Conservation (phyloP, 805 yeast species). For the Helenozyma baotianmanensis region DNA sequence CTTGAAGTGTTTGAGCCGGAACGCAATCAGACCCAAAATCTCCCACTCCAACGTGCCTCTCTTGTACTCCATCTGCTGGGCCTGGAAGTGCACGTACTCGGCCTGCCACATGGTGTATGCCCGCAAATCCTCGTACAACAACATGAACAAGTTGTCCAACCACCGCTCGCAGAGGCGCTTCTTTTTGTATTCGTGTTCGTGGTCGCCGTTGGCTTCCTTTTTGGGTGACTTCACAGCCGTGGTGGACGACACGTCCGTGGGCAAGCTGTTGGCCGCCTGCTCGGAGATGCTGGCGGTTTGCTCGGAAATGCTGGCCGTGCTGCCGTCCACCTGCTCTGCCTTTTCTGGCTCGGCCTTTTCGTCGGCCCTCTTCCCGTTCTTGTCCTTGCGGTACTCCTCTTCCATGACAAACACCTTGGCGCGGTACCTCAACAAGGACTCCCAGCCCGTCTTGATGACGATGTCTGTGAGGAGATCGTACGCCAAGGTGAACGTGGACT, state of each 20-base stretch:
- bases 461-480: constrained; percentile 43
- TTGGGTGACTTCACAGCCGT: constrained; percentile 35
- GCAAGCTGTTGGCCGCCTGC: no score
- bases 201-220: constrained; percentile 12
- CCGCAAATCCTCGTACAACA: constrained; percentile 66
- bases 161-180: constrained; percentile 70
- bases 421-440: constrained; percentile 38
- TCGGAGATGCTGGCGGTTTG: constrained; percentile 1
- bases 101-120: constrained; percentile 93
- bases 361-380: constrained; percentile 14
- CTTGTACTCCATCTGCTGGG: constrained; percentile 75
- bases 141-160: constrained; percentile 67
- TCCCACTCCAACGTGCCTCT: constrained; percentile 91
- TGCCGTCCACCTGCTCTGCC: neutral
- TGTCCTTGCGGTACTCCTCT: constrained; percentile 42
- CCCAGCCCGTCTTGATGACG: constrained; percentile 44
- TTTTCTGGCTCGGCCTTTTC: constrained; percentile 5
- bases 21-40: constrained; percentile 78
- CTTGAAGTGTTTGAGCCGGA: constrained; percentile 75
- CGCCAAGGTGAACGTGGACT: constrained; percentile 43
- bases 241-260: constrained; percentile 34
- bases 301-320: constrained; percentile 1
- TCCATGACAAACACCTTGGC: constrained; percentile 48
- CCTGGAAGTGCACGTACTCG: constrained; percentile 81
- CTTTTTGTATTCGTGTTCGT: constrained; percentile 48